Conservation (phyloP, 768 basidiomycete genomes). For the Lentinula edodes region DNA sequence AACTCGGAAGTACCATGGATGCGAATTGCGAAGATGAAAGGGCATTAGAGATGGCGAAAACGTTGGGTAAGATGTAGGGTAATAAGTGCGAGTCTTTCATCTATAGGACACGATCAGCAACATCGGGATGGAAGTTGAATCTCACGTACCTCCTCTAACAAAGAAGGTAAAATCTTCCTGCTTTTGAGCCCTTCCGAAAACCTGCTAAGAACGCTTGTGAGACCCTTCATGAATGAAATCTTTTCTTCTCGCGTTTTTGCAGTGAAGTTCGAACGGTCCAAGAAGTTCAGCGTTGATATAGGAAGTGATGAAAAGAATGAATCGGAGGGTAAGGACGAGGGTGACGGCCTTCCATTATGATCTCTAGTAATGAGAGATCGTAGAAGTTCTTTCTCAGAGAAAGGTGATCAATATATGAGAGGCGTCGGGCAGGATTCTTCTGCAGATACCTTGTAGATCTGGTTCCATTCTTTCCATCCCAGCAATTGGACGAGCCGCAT, state of each 20-base stretch:
- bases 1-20: constrained; percentile 71
- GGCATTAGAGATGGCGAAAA: constrained; percentile 81
- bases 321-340: constrained; percentile 75
- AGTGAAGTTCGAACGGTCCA: constrained; percentile 93
- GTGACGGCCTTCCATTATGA: constrained; percentile 66
- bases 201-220: constrained; percentile 70
- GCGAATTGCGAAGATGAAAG: constrained; percentile 81
- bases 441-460: constrained; percentile 63
- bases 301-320: constrained; percentile 94
- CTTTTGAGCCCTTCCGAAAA: constrained; percentile 85
- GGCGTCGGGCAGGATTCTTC: background rate
- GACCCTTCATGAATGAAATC: constrained; percentile 91
- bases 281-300: constrained; percentile 92
- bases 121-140: background rate
- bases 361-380: constrained; percentile 78
- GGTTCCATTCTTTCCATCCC: constrained; percentile 62
- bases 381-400: constrained; percentile 54
- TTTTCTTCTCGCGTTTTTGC: constrained; percentile 94
- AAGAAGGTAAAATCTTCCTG: constrained; percentile 85
- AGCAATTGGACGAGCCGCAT: constrained; percentile 55
- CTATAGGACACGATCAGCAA: constrained; percentile 32
- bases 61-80: constrained; percentile 94
- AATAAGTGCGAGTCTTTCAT: constrained; percentile 94
- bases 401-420: background rate
- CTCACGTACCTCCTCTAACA: constrained; percentile 79